Percentiles rank a stretch among this genome's conserved stretches.
Conservation (phyloP, 225 moss, liverwort and hornwort species). For the Antitrichia curtipendula region DNA sequence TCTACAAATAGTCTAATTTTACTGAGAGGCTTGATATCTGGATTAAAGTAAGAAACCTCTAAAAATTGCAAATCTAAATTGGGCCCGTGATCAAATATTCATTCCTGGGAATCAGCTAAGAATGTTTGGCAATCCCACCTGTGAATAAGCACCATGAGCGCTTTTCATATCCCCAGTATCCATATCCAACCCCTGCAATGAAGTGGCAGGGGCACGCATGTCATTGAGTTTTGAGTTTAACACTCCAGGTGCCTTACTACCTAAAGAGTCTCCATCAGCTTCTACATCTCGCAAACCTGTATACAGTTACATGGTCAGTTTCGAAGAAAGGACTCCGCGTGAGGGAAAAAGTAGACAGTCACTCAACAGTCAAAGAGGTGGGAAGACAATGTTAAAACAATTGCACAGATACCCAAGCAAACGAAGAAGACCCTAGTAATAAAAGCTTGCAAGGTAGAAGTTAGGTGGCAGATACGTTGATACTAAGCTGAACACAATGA, state of each 20-base stretch:
- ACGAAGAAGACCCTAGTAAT: background rate
- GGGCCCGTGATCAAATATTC: background rate
- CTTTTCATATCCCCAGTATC: conserved; percentile 41
- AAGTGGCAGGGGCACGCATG: conserved; percentile 40
- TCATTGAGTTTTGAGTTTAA: conserved; percentile 29
- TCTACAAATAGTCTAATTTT: background rate
- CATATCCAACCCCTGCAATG: conserved; percentile 37
- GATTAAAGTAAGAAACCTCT: background rate
- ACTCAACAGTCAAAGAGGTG: background rate
- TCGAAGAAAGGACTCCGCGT: background rate
- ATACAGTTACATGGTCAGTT: conserved; percentile 3
- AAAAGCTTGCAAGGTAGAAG: background rate
- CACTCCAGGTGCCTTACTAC: conserved; percentile 52
- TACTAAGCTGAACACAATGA: background rate
- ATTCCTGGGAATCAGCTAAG: background rate
- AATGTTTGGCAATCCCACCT: background rate
- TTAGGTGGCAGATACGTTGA: background rate
- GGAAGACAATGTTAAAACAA: background rate
- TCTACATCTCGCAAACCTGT: conserved; percentile 68
- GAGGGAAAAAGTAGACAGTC: background rate
- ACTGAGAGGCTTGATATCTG: background rate
- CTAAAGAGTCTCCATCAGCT: conserved; percentile 85
- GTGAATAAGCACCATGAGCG: conserved; percentile 20
- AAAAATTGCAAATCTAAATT: background rate
- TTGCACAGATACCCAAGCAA: background rate